phyloP scores from a whole-genome alignment of 371 early-diverging fungal species.

The Mycotypha africana region DNA sequence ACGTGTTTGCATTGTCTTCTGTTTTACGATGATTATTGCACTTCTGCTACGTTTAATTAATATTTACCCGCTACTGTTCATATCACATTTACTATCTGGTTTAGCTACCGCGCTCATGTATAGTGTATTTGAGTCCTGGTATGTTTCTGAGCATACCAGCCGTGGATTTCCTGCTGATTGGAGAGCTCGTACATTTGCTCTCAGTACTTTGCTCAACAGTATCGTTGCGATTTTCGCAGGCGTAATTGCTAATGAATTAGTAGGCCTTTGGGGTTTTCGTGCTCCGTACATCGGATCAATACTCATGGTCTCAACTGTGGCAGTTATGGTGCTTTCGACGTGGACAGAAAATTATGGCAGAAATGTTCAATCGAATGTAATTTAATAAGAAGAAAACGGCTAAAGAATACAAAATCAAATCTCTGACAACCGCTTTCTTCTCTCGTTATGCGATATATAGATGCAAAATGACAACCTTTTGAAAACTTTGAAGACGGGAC shows the following conservation, averaged over 20 bases:
- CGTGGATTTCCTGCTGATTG: slow-evolving; percentile 51
- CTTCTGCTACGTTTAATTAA: slow-evolving; percentile 52
- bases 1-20: slow-evolving; percentile 57
- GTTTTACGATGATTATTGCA: slow-evolving; percentile 49
- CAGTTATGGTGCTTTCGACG: slow-evolving; percentile 36
- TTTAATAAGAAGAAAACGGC: too few species aligned
- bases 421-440: too few species aligned
- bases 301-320: slow-evolving; percentile 41
- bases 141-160: slow-evolving; percentile 65
- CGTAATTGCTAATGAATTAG: slow-evolving; percentile 57
- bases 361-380: too few species aligned
- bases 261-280: slow-evolving; percentile 46
- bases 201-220: slow-evolving; percentile 65
- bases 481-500: slow-evolving; percentile 8
- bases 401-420: too few species aligned
- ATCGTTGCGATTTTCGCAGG: slow-evolving; percentile 70
- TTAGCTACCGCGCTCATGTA: slow-evolving; percentile 64
- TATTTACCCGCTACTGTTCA: slow-evolving; percentile 46
- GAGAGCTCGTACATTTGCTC: slow-evolving; percentile 66
- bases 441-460: too few species aligned
- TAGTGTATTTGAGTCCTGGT: slow-evolving; percentile 81
- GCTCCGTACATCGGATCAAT: slow-evolving; percentile 63
- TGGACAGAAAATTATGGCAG: slow-evolving; percentile 78
- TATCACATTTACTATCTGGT: slow-evolving; percentile 67
- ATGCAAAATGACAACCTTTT: too few species aligned